Conservation (phyloP, 106 monocot species). For the Xerophyta viscosa region DNA sequence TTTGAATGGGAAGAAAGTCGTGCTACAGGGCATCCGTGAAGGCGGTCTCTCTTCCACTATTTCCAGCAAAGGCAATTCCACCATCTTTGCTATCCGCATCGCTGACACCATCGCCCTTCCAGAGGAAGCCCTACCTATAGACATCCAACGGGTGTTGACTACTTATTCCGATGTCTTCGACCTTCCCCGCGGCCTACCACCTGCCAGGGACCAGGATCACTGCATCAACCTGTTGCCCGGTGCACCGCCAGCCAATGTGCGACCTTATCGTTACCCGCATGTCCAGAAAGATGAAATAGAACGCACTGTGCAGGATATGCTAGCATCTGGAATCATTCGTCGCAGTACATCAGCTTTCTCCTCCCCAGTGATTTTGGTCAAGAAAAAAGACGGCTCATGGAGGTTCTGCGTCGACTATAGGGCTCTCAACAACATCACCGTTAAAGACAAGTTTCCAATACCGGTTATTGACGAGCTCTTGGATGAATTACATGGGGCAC, state of each 20-base stretch:
- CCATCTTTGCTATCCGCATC: no score
- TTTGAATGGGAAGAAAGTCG: no score
- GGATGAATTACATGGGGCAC: conserved; percentile 3
- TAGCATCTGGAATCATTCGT: background rate
- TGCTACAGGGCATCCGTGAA: no score
- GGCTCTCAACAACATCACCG: background rate
- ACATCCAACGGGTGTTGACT: no score
- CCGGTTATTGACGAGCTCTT: conserved; percentile 11
- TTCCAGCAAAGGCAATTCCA: no score
- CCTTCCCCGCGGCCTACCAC: no score
- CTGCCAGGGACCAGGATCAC: no score
- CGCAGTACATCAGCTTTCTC: background rate
- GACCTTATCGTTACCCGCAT: background rate
- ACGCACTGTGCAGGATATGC: background rate
- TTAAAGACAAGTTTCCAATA: conserved; percentile 4
- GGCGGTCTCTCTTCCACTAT: no score
- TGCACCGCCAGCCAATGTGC: background rate
- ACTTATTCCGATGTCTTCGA: no score
- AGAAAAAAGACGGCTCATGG: background rate
- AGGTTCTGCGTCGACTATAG: conserved; percentile 4
- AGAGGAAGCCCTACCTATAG: no score
- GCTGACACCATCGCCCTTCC: no score
- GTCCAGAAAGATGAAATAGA: background rate
- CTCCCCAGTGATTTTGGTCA: background rate
- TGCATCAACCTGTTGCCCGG: background rate